Conservation (phyloP, 2,329 filamentous ascomycete genomes). For the Monosporascus sp. region DNA sequence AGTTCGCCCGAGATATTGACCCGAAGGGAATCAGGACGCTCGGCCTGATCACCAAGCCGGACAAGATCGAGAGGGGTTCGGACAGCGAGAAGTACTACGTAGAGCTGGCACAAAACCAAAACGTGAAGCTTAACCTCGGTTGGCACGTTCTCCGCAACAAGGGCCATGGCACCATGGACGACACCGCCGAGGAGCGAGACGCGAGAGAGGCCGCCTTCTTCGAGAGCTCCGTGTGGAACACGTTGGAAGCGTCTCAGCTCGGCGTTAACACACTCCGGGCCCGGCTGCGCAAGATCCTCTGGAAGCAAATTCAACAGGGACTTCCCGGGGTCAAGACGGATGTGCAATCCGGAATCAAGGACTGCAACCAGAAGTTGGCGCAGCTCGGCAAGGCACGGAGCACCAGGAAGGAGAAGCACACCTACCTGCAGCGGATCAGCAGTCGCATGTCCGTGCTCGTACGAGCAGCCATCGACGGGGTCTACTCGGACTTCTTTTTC, state of each 20-base stretch:
- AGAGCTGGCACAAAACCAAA: slow-evolving; percentile 24
- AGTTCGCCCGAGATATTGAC: slow-evolving; percentile 22
- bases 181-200: slow-evolving; percentile 24
- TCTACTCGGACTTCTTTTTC: slow-evolving; percentile 40
- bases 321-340: slow-evolving; percentile 28
- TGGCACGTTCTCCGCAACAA: slow-evolving; percentile 36
- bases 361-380: slow-evolving; percentile 26
- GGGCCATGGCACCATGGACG: slow-evolving; percentile 23
- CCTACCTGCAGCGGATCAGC: slow-evolving; percentile 35
- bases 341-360: slow-evolving; percentile 24
- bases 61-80: slow-evolving; percentile 22
- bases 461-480: slow-evolving; percentile 35
- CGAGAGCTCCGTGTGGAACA: slow-evolving; percentile 15
- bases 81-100: slow-evolving; percentile 22
- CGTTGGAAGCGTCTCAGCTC: slow-evolving; percentile 16
- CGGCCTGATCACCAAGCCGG: slow-evolving; percentile 45
- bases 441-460: slow-evolving; percentile 30
- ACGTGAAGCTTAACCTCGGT: slow-evolving; percentile 27
- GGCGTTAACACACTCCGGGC: slow-evolving; percentile 34
- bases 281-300: slow-evolving; percentile 35
- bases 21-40: slow-evolving; percentile 33
- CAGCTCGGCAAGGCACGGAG: slow-evolving; percentile 37
- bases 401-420: slow-evolving; percentile 35
- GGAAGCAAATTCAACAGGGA: slow-evolving; percentile 25
- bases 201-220: slow-evolving; percentile 30